phyloP scores from a whole-genome alignment of 2,329 filamentous ascomycete genomes.

The Talaromyces rugulosus region DNA sequence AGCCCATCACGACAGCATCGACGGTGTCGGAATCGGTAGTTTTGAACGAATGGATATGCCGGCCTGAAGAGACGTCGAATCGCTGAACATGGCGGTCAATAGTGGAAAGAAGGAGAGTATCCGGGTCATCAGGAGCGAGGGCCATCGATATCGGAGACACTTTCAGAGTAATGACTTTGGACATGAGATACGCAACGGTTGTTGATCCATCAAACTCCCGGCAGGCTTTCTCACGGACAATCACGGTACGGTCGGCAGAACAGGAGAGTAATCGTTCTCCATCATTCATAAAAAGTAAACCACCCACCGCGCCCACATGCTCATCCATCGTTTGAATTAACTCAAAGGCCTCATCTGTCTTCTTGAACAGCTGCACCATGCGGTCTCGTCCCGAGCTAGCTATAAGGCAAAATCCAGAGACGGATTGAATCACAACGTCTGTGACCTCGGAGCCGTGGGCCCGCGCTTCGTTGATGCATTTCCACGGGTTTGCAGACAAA shows the following conservation, averaged over 20 bases:
- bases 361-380: slow-evolving; percentile 84
- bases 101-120: slow-evolving; percentile 56
- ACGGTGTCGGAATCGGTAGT: slow-evolving; percentile 73
- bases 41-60: slow-evolving; percentile 70
- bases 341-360: slow-evolving; percentile 57
- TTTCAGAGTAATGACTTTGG: slow-evolving; percentile 75
- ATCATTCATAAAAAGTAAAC: slow-evolving; percentile 70
- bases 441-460: slow-evolving; percentile 85
- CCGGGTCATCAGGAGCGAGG: slow-evolving; percentile 58
- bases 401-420: slow-evolving; percentile 60
- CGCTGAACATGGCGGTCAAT: slow-evolving; percentile 59
- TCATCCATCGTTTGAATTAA: slow-evolving; percentile 89
- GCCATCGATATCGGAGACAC: slow-evolving; percentile 82
- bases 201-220: slow-evolving; percentile 54
- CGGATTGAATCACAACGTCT: slow-evolving; percentile 69
- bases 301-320: slow-evolving; percentile 79
- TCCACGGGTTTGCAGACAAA: slow-evolving; percentile 48
- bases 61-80: slow-evolving; percentile 63
- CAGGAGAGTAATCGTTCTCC: slow-evolving; percentile 73
- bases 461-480: slow-evolving; percentile 67
- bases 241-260: slow-evolving; percentile 81
- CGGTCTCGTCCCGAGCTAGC: slow-evolving; percentile 84
- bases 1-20: slow-evolving; percentile 80
- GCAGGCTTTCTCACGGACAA: slow-evolving; percentile 72
- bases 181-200: slow-evolving; percentile 70